Conservation (phyloP, 2,329 filamentous ascomycete genomes). For the Diaporthe ampelina region DNA sequence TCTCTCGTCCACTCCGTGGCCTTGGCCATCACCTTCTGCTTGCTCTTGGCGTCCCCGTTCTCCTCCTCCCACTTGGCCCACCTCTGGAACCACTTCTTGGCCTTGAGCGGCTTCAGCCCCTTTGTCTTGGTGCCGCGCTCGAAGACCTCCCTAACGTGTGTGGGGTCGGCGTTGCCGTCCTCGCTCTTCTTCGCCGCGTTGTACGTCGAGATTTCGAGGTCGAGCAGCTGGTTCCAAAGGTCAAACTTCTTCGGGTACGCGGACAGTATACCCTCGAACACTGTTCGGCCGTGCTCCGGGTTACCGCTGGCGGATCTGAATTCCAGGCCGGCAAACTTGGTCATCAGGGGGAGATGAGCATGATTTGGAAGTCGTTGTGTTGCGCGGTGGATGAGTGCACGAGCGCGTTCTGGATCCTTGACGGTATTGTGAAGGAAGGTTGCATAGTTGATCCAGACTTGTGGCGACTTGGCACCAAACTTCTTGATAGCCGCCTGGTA, state of each 20-base stretch:
- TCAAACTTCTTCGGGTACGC: constrained; percentile 92
- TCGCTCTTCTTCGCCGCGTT: constrained; percentile 69
- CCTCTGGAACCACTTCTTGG: constrained; percentile 89
- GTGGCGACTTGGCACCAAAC: constrained; percentile 83
- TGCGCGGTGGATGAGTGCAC: constrained; percentile 84
- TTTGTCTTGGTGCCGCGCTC: constrained; percentile 80
- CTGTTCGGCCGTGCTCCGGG: constrained; percentile 90
- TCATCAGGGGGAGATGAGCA: constrained; percentile 77
- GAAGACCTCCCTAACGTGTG: constrained; percentile 80
- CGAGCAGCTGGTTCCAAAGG: constrained; percentile 92
- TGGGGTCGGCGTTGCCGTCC: constrained; percentile 61
- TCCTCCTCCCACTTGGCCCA: constrained; percentile 92
- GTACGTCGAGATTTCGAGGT: constrained; percentile 80
- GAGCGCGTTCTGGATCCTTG: constrained; percentile 78
- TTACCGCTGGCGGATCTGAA: constrained; percentile 88
- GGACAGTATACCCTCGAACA: constrained; percentile 89
- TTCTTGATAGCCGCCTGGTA: constrained; percentile 92
- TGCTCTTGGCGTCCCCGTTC: constrained; percentile 76
- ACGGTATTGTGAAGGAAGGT: constrained; percentile 87
- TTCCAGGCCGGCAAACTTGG: constrained; percentile 92
- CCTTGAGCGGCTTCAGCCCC: constrained; percentile 84
- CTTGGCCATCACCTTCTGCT: constrained; percentile 78
- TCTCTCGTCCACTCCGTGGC: constrained; percentile 78
- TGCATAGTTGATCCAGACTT: constrained; percentile 95
- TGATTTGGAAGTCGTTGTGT: constrained; percentile 83